Evolutionary conservation across 2,329 filamentous ascomycete genomes (phyloP).

Genomic region (Sarocladium kiliense): DNA sequence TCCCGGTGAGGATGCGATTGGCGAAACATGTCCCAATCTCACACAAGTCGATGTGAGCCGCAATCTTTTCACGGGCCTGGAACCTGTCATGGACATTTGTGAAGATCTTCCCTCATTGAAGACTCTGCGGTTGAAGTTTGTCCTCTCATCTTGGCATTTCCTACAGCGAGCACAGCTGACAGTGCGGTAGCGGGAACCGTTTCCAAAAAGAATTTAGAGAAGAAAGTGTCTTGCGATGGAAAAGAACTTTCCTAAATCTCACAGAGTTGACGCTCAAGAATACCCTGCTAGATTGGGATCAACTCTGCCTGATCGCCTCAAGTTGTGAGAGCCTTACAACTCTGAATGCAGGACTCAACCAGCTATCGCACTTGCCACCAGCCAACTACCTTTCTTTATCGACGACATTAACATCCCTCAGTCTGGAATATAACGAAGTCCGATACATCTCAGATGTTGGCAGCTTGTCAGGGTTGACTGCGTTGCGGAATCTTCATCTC

Average conservation of each 20-base stretch:
- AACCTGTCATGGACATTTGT: slow-evolving; percentile 67
- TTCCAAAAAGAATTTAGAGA: slow-evolving; percentile 43
- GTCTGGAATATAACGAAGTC: slow-evolving; percentile 70
- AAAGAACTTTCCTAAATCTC: slow-evolving; percentile 43
- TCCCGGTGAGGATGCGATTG: slow-evolving; percentile 33
- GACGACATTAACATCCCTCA: slow-evolving; percentile 54
- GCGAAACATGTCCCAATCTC: slow-evolving; percentile 58
- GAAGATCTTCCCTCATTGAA: slow-evolving; percentile 60
- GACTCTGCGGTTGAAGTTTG: slow-evolving; percentile 67
- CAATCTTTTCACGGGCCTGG: slow-evolving; percentile 69
- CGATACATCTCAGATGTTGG: slow-evolving; percentile 51
- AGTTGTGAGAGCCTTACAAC: slow-evolving; percentile 48
- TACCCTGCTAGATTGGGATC: slow-evolving; percentile 60
- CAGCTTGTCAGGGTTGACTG: slow-evolving; percentile 43
- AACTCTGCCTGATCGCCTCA: slow-evolving; percentile 49
- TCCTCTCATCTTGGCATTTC: too few species aligned
- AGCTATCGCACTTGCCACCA: slow-evolving; percentile 46
- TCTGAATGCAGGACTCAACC: slow-evolving; percentile 53
- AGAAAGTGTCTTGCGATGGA: slow-evolving; percentile 23
- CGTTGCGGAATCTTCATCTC: slow-evolving; percentile 59
- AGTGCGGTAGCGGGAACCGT: slow-evolving; percentile 64
- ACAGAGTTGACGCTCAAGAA: slow-evolving; percentile 61
- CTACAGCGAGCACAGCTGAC: neutral
- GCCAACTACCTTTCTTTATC: slow-evolving; percentile 36
- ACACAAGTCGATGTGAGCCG: slow-evolving; percentile 78